Evolutionary conservation across 306 rosid species (phyloP).

Genomic region (Castanea mollissima): DNA sequence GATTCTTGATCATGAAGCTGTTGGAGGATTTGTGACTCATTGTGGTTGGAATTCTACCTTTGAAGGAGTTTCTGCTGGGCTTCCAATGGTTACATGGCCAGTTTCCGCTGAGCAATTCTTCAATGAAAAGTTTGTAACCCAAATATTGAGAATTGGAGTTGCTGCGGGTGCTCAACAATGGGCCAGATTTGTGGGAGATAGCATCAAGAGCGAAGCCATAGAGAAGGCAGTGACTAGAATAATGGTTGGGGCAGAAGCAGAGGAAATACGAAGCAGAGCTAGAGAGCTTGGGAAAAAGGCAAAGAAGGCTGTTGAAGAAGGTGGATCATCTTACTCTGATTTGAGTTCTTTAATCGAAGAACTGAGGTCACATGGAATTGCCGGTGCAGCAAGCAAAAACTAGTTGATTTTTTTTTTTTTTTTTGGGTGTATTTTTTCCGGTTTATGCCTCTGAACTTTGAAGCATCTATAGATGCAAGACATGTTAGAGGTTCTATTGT

Average conservation of each 20-base stretch:
- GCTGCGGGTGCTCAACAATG: background rate
- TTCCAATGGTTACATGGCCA: slow-evolving; percentile 46
- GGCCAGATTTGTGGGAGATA: background rate
- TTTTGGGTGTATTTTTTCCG: background rate
- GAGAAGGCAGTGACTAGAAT: slow-evolving; percentile 4
- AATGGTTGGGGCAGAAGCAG: slow-evolving; percentile 16
- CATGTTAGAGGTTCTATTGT: too few relatives aligned
- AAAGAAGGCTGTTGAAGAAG: slow-evolving; percentile 12
- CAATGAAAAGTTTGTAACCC: slow-evolving; percentile 37
- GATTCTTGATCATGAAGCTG: slow-evolving; percentile 34
- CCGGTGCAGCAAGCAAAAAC: background rate
- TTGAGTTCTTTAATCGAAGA: slow-evolving; percentile 17
- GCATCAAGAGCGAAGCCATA: slow-evolving; percentile 1
- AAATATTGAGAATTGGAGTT: slow-evolving; percentile 31
- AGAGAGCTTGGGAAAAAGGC: slow-evolving; percentile 12
- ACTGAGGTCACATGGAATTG: background rate
- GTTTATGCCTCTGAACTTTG: background rate
- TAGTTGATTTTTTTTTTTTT: background rate
- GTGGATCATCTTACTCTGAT: slow-evolving; percentile 19
- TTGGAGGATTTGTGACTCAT: slow-evolving; percentile 38
- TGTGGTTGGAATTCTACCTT: slow-evolving; percentile 46
- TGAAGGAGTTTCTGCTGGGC: slow-evolving; percentile 31
- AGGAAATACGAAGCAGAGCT: slow-evolving; percentile 21
- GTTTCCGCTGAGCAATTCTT: slow-evolving; percentile 26
- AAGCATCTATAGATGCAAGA: background rate